Percentiles rank a stretch among this genome's conserved stretches.
These are phyloP conservation scores for Diaporthe eres DNA, from an alignment of 2,329 filamentous ascomycete genomes.

Conservation along the genomic window DNA sequence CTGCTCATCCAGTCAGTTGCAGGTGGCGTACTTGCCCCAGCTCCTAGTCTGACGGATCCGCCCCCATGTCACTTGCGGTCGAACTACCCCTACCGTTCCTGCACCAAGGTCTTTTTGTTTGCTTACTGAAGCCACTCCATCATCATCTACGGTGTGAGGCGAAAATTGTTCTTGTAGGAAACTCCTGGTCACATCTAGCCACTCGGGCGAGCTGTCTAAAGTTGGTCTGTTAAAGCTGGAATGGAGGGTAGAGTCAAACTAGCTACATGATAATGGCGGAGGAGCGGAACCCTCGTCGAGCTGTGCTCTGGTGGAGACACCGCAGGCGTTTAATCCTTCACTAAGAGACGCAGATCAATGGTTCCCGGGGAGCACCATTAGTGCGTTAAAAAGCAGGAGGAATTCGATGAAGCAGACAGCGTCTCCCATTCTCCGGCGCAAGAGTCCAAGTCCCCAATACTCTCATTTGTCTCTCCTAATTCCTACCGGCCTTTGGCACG, in stretches of 20 bases:
- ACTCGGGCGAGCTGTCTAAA: not conserved
- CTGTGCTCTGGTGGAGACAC: not conserved
- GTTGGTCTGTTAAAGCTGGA: not conserved
- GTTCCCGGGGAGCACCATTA: not conserved
- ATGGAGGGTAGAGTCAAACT: not conserved
- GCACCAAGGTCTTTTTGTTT: not conserved
- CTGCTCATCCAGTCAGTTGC: not conserved
- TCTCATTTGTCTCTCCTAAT: not conserved
- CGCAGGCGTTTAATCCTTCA: not conserved
- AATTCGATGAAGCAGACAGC: not conserved
- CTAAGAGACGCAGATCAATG: not conserved
- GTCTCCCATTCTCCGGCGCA: not conserved
- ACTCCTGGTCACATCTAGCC: no score
- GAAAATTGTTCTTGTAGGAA: not conserved
- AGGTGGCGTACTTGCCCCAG: not conserved
- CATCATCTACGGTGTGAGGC: not conserved
- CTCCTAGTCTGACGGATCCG: not conserved
- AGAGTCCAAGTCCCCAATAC: not conserved
- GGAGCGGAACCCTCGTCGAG: not conserved
- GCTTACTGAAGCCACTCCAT: not conserved
- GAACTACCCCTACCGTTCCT: not conserved
- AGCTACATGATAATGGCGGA: not conserved
- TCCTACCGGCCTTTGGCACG: not conserved
- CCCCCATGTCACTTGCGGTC: not conserved
- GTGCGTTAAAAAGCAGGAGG: not conserved